These are phyloP conservation scores for Aspergillus texensis DNA, from an alignment of 2,329 filamentous ascomycete species.

Conservation along the genomic window DNA sequence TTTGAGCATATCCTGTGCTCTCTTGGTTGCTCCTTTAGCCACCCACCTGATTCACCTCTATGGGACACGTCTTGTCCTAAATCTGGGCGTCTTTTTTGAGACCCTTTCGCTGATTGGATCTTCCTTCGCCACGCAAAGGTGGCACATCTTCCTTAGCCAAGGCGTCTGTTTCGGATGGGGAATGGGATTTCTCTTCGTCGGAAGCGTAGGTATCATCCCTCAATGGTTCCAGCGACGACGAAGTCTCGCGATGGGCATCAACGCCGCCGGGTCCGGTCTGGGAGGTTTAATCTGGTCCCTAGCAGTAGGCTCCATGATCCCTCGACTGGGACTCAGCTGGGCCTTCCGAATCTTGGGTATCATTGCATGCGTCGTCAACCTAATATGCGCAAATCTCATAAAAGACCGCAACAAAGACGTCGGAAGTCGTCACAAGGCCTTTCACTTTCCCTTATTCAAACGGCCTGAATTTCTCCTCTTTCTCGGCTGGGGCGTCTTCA, in stretches of 20 bases:
- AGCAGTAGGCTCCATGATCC: conserved; percentile 60
- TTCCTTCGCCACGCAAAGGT: conserved; percentile 58
- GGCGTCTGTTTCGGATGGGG: conserved; percentile 65
- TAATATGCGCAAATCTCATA: conserved; percentile 56
- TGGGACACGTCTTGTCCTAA: conserved; percentile 57
- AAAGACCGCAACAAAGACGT: conserved; percentile 61
- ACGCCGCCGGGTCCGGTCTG: conserved; percentile 60
- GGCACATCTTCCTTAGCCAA: conserved; percentile 64
- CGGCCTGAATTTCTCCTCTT: conserved; percentile 60
- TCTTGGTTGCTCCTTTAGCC: conserved; percentile 60
- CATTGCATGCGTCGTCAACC: conserved; percentile 55
- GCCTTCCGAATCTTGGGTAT: conserved; percentile 64
- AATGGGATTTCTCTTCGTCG: conserved; percentile 65
- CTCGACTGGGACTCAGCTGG: conserved; percentile 59
- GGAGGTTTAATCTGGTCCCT: conserved; percentile 64
- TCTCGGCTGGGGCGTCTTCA: conserved; percentile 62
- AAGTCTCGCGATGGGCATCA: conserved; percentile 63
- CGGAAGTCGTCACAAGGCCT: conserved; percentile 54
- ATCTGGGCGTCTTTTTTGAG: conserved; percentile 59
- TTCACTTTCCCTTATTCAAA: conserved; percentile 57
- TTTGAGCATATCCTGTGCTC: conserved; percentile 60
- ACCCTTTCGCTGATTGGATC: conserved; percentile 58
- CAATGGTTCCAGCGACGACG: conserved; percentile 65
- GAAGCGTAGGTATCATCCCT: conserved; percentile 57
- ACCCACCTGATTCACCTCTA: conserved; percentile 56